Conservation (phyloP, 2,329 filamentous ascomycete genomes). For the Aspergillus tanneri region DNA sequence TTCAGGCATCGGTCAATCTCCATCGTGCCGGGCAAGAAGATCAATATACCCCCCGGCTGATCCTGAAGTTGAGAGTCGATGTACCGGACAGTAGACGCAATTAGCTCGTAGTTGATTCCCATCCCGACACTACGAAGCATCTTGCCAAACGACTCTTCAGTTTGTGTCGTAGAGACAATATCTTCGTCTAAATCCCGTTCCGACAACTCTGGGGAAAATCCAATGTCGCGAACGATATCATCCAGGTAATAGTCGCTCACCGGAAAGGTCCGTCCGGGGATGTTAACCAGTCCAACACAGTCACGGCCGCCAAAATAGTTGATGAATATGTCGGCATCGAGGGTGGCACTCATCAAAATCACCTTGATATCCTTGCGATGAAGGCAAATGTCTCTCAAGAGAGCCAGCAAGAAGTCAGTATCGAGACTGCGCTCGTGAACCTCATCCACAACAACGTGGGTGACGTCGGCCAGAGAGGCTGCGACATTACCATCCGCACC, state of each 20-base stretch:
- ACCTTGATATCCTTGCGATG: constrained; percentile 78
- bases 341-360: constrained; percentile 92
- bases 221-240: constrained; percentile 77
- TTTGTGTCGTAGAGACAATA: constrained; percentile 44
- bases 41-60: constrained; percentile 82
- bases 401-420: constrained; percentile 86
- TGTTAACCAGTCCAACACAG: constrained; percentile 77
- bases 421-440: constrained; percentile 94
- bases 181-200: constrained; percentile 37
- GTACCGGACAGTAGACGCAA: constrained; percentile 73
- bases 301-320: constrained; percentile 74
- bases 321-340: constrained; percentile 83
- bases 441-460: constrained; percentile 93
- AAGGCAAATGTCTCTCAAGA: constrained; percentile 78
- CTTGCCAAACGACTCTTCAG: constrained; percentile 59
- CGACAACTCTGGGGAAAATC: constrained; percentile 55
- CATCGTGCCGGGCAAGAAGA: constrained; percentile 87
- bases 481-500: constrained; percentile 76
- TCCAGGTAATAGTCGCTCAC: constrained; percentile 89
- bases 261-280: constrained; percentile 83
- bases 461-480: constrained; percentile 81
- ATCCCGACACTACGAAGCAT: constrained; percentile 71
- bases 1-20: constrained; percentile 84
- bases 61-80: constrained; percentile 76
- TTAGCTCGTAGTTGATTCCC: constrained; percentile 87